These are phyloP conservation scores for Pelargonium cotyledonis DNA, from an alignment of 441 rosid species.

Conservation along the genomic window DNA sequence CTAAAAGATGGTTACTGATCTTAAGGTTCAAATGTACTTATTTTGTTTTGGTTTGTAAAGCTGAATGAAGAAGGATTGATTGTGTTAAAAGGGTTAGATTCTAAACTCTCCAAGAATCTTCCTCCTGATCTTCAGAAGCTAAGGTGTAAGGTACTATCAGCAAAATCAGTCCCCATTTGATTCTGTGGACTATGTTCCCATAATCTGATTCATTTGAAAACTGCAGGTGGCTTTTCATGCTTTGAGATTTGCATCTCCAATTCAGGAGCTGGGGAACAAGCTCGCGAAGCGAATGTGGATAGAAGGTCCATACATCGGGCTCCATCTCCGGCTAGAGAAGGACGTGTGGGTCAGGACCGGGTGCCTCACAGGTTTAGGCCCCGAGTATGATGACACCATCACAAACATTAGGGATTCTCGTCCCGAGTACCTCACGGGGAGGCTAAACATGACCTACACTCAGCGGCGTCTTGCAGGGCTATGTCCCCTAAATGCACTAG, in stretches of 20 bases:
- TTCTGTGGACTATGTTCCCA: too few relatives aligned
- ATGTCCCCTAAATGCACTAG: constrained; percentile 62
- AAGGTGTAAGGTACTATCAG: constrained; percentile 55
- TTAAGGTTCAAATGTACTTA: too few relatives aligned
- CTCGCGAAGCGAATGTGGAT: constrained; percentile 79
- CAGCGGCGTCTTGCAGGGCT: constrained; percentile 61
- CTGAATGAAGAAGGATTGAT: constrained; percentile 64
- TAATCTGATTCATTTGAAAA: not conserved
- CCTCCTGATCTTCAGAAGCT: constrained; percentile 84
- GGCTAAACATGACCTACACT: constrained; percentile 44
- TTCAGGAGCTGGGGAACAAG: constrained; percentile 54
- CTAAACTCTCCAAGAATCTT: constrained; percentile 74
- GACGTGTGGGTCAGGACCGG: constrained; percentile 92
- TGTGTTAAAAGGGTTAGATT: constrained; percentile 67
- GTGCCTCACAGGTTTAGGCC: constrained; percentile 68
- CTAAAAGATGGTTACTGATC: too few relatives aligned
- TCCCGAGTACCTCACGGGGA: constrained; percentile 56
- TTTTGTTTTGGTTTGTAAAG: constrained; percentile 27
- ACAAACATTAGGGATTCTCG: constrained; percentile 33
- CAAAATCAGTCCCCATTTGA: too few relatives aligned
- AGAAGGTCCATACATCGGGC: constrained; percentile 75
- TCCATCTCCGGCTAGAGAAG: constrained; percentile 73
- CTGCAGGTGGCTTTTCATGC: constrained; percentile 81
- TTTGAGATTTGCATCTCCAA: constrained; percentile 50
- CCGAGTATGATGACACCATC: constrained; percentile 42